A percentile compares a stretch with the other conserved stretches of the same genome.
Evolutionary conservation across 2,329 filamentous ascomycete genomes (phyloP).

Genomic region (Allantophomopsis lycopodina): DNA sequence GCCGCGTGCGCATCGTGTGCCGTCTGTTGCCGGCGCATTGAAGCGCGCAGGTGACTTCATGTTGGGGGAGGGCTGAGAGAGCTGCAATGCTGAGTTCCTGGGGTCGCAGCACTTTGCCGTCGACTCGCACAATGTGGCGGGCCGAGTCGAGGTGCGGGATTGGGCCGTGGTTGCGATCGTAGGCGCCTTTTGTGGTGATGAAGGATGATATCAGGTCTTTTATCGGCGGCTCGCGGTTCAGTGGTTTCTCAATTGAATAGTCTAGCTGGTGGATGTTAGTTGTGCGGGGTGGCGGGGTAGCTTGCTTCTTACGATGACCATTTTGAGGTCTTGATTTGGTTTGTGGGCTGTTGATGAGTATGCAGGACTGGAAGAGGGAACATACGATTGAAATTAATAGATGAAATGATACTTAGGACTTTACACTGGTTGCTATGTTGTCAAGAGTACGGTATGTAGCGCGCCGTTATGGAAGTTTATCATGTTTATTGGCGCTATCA

Average conservation of each 20-base stretch:
- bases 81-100: not conserved
- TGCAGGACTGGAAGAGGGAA: no score
- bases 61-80: slow-evolving; percentile 31
- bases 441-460: no score
- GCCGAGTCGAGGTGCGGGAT: slow-evolving; percentile 31
- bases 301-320: no score
- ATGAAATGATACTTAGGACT: no score
- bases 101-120: not conserved
- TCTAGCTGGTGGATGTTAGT: slow-evolving; percentile 1
- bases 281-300: no score
- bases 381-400: no score
- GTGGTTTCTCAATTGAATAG: not conserved
- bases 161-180: slow-evolving; percentile 43
- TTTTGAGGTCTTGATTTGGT: no score
- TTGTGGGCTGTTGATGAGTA: no score
- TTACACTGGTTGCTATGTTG: no score
- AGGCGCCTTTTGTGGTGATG: slow-evolving; percentile 31
- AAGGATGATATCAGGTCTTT: slow-evolving; percentile 26
- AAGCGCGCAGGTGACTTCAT: slow-evolving; percentile 39
- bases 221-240: not conserved
- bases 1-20: slow-evolving; percentile 43
- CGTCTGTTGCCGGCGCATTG: slow-evolving; percentile 47
- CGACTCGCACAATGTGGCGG: slow-evolving; percentile 22
- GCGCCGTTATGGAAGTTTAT: no score
- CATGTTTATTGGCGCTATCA: no score